Conservation (phyloP, 2,329 filamentous ascomycete species). For the Colletotrichum sp. region DNA sequence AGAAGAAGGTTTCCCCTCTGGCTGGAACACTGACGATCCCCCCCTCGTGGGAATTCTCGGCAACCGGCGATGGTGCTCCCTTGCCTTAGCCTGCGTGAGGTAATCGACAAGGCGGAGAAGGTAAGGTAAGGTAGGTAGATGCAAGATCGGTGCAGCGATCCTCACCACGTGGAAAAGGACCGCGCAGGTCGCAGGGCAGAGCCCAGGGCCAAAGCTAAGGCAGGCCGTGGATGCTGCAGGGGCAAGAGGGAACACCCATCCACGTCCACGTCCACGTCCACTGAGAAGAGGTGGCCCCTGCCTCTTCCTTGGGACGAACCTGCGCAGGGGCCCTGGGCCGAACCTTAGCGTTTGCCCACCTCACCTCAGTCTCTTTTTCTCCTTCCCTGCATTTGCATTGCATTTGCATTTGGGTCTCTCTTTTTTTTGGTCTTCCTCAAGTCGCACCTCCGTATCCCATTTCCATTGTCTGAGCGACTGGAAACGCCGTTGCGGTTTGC, state of each 20-base stretch:
- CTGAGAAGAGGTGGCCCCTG: neutral
- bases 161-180: conserved; percentile 1
- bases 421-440: neutral
- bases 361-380: neutral
- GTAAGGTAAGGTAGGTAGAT: neutral
- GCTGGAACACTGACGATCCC: neutral
- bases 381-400: neutral
- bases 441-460: neutral
- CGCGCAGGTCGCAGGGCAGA: neutral
- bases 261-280: neutral
- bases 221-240: neutral
- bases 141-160: neutral
- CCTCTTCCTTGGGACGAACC: neutral
- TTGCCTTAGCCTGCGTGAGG: neutral
- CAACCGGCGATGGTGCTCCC: neutral
- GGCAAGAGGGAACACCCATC: neutral
- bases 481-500: neutral
- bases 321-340: neutral
- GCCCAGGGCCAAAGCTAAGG: neutral
- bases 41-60: neutral
- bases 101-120: neutral
- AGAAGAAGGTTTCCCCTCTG: neutral
- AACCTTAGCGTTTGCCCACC: neutral
- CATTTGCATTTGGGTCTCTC: neutral
- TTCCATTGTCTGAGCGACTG: neutral